Base-by-base conservation (phyloP, 768 basidiomycete genomes). In the Galerina sulciceps region DNA sequence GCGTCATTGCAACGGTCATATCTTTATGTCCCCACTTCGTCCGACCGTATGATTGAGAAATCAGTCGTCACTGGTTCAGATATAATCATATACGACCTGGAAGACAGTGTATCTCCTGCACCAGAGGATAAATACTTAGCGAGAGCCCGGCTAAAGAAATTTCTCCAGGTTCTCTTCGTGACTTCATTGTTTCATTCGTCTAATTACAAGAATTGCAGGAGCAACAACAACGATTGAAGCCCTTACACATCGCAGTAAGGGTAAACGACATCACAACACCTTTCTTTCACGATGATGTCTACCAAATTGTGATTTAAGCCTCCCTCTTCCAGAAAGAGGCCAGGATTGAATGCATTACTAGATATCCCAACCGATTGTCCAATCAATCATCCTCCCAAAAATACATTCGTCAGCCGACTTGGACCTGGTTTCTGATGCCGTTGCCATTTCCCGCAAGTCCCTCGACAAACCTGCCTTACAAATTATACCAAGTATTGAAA, bases 401-500 rank as follows among this genome's bases (percentile, higher is more conserved):
- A 83, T 95, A 15, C 85, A 94, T 60, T 86, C 87, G 0, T 77
- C 80, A 1, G 74, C 80, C 38, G 90, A 94, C 66, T 73, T 97
- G 44, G 76, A 87, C 62, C 70, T 76, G 42, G 84, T 93, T 41
- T 88, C 86, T 13, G 76, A 73, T 48, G 74, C 73, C 45, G 74
- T 88, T 31, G 74, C 71, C 37, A 18, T 73, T 66, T 61, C 63
- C 68, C 61, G 69, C 47, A 26, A 48, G 63, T 36, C 64, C 70
- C n/a, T 60, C 69, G 14, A 66, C 62, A 10, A 55, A 58, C 4
- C 76, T 80, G 1, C 69, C 90, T 44, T 67, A 18, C 75, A 81
- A 44, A 79, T 96, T 26, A 79, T 97, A 4, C 87, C 91, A 0
- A 93, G 91, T 67, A 86, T 96, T 41, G 94, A 97, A 72, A 96